phyloP scores from a whole-genome alignment of 2,329 filamentous ascomycete genomes.

The Aspergillus bombycis region DNA sequence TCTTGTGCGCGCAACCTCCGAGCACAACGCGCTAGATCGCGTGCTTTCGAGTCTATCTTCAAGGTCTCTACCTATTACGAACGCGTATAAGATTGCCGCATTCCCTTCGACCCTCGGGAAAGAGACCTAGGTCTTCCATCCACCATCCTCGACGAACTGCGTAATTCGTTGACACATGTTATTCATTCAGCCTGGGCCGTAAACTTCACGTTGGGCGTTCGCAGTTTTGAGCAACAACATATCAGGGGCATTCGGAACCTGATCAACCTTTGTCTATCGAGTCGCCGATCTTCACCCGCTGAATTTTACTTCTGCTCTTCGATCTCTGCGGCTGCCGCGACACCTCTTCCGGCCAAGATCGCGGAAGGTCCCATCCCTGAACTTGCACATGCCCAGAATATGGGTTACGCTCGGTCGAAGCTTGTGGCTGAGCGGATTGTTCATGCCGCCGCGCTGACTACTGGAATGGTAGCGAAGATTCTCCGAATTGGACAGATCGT shows the following conservation, averaged over 20 bases:
- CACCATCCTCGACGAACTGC: constrained; percentile 37
- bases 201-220: constrained; percentile 63
- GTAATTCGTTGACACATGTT: constrained; percentile 52
- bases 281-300: constrained; percentile 33
- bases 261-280: constrained; percentile 44
- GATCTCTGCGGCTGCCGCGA: constrained; percentile 48
- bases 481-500: constrained; percentile 35
- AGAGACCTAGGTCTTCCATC: neutral
- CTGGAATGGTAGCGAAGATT: constrained; percentile 32
- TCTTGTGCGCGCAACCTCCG: constrained; percentile 9
- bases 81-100: constrained; percentile 13
- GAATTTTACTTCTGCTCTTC: constrained; percentile 57
- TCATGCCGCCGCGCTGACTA: constrained; percentile 30
- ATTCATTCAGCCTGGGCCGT: constrained; percentile 69
- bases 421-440: constrained; percentile 43
- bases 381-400: constrained; percentile 42
- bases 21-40: constrained; percentile 9
- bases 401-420: constrained; percentile 50
- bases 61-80: constrained; percentile 9
- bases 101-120: constrained; percentile 9
- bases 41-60: constrained; percentile 14
- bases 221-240: constrained; percentile 59
- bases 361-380: constrained; percentile 40
- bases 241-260: constrained; percentile 55
- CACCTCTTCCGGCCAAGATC: constrained; percentile 33